Percentiles rank a stretch among this genome's conserved stretches.
phyloP scores from a whole-genome alignment of 2,329 filamentous ascomycete genomes.

The Beauveria medogensis region DNA sequence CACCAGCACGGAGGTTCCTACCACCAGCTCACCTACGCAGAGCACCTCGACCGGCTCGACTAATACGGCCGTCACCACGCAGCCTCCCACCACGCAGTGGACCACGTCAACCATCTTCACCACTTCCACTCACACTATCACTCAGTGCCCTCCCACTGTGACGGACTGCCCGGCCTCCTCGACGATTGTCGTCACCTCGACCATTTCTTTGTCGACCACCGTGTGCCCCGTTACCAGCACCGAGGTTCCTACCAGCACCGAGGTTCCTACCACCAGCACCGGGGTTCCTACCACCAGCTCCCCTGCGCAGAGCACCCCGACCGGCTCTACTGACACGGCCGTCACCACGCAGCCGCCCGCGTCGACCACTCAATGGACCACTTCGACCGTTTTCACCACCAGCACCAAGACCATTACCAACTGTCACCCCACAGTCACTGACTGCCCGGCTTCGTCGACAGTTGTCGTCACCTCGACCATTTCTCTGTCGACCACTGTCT shows the following conservation, averaged over 20 bases:
- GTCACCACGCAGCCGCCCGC: slow-evolving; percentile 1
- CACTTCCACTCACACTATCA: slow-evolving; percentile 17
- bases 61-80: neutral
- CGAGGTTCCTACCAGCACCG: slow-evolving; percentile 6
- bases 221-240: slow-evolving; percentile 31
- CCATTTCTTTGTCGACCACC: slow-evolving; percentile 30
- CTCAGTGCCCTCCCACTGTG: slow-evolving; percentile 21
- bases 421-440: slow-evolving; percentile 23
- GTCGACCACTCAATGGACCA: slow-evolving; percentile 18
- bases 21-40: neutral
- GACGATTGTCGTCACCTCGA: slow-evolving; percentile 21
- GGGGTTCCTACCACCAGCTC: slow-evolving; percentile 8
- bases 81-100: slow-evolving; percentile 13
- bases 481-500: slow-evolving; percentile 32
- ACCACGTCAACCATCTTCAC: slow-evolving; percentile 26
- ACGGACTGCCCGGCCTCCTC: slow-evolving; percentile 23
- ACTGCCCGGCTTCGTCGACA: slow-evolving; percentile 22
- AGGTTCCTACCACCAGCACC: neutral
- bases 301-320: neutral
- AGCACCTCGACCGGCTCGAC: neutral
- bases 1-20: neutral
- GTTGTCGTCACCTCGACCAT: slow-evolving; percentile 22
- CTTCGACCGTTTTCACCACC: slow-evolving; percentile 25
- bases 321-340: slow-evolving; percentile 10
- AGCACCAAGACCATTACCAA: slow-evolving; percentile 13